These are phyloP conservation scores for Ceratocystiopsis sp. DNA, from an alignment of 2,329 filamentous ascomycete genomes.

Conservation along the genomic window DNA sequence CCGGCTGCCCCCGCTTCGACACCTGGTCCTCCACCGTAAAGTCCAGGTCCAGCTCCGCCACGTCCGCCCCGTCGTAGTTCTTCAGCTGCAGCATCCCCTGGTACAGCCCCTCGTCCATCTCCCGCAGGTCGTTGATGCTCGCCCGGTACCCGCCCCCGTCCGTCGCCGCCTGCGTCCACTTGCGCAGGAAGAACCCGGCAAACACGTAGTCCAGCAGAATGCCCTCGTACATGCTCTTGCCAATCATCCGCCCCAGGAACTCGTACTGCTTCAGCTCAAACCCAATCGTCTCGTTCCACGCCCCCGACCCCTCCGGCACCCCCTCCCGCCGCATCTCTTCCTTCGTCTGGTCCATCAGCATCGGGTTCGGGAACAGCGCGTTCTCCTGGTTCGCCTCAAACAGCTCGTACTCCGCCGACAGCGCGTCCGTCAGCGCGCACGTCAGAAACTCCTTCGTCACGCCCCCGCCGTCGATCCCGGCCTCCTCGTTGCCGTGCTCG, in stretches of 20 bases:
- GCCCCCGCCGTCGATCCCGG: slow-evolving; percentile 90
- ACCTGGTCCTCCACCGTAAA: slow-evolving; percentile 72
- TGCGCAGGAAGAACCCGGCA: slow-evolving; percentile 87
- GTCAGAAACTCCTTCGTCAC: slow-evolving; percentile 96
- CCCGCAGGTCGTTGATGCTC: slow-evolving; percentile 86
- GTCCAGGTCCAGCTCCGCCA: slow-evolving; percentile 65
- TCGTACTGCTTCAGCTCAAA: slow-evolving; percentile 62
- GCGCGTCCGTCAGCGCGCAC: slow-evolving; percentile 72
- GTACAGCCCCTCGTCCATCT: slow-evolving; percentile 82
- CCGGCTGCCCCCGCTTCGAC: slow-evolving; percentile 26
- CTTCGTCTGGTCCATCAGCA: slow-evolving; percentile 51
- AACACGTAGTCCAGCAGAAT: slow-evolving; percentile 89
- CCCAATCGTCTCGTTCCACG: slow-evolving; percentile 39
- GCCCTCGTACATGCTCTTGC: slow-evolving; percentile 94
- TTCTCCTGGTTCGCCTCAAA: slow-evolving; percentile 79
- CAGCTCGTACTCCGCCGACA: slow-evolving; percentile 41
- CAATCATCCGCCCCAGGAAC: slow-evolving; percentile 81
- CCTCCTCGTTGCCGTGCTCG: slow-evolving; percentile 69
- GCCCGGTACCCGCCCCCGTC: slow-evolving; percentile 56
- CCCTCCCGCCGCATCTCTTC: slow-evolving; percentile 36
- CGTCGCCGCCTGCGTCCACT: slow-evolving; percentile 62
- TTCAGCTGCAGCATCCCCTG: slow-evolving; percentile 71
- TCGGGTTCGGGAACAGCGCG: slow-evolving; percentile 75
- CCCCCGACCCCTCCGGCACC: slow-evolving; percentile 31
- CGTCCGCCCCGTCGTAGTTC: slow-evolving; percentile 58